These are phyloP conservation scores for Aspergillus sclerotioniger DNA, from an alignment of 495 filamentous ascomycete species.

Conservation along the genomic window DNA sequence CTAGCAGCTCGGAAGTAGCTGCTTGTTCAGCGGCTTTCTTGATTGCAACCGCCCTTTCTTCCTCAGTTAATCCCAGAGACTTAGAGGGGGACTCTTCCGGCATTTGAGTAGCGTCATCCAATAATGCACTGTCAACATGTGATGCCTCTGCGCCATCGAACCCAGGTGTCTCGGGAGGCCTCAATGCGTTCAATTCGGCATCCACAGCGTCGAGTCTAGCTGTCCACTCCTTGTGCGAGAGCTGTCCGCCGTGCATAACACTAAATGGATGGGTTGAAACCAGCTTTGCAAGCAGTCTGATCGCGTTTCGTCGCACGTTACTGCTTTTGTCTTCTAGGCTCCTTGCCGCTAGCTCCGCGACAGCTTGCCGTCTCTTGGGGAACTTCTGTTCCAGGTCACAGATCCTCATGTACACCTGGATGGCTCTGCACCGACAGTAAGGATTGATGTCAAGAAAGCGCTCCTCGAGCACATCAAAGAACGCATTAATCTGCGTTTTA, in stretches of 20 bases:
- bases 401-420: conserved; percentile 89
- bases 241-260: conserved; percentile 83
- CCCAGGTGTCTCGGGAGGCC: conserved; percentile 75
- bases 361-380: conserved; percentile 83
- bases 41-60: conserved; percentile 49
- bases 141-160: conserved; percentile 57
- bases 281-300: conserved; percentile 83
- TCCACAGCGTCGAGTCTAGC: conserved; percentile 76
- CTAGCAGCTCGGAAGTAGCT: conserved; percentile 74
- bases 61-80: conserved; percentile 58
- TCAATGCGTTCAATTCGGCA: conserved; percentile 73
- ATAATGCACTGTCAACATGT: conserved; percentile 69
- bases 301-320: conserved; percentile 91
- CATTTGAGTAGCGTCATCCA: conserved; percentile 86
- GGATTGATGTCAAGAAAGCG: conserved; percentile 96
- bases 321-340: conserved; percentile 98
- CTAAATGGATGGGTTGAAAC: conserved; percentile 93
- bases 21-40: conserved; percentile 72
- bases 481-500: conserved; percentile 91
- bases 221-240: conserved; percentile 81
- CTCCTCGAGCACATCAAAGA: conserved; percentile 95
- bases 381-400: conserved; percentile 94
- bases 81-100: conserved; percentile 63
- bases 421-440: conserved; percentile 87
- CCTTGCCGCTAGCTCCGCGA: conserved; percentile 77